These are phyloP conservation scores for Colletotrichum camelliae DNA, from an alignment of 2,329 filamentous ascomycete species.

Conservation along the genomic window DNA sequence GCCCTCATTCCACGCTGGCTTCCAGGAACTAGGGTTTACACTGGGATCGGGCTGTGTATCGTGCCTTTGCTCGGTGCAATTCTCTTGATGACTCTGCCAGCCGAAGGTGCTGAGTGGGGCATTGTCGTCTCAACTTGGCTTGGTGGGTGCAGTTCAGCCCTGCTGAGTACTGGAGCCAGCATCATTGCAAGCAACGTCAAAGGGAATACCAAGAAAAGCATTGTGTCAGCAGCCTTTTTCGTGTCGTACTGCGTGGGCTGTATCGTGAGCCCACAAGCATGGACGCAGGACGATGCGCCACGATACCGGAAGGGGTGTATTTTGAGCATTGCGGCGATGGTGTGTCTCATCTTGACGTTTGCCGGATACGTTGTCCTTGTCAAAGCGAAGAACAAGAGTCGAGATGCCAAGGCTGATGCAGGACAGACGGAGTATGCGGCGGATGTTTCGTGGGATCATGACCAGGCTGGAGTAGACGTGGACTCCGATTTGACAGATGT, in stretches of 20 bases:
- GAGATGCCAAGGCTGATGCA: not conserved
- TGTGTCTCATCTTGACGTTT: conserved; percentile 12
- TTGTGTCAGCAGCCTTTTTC: conserved; percentile 29
- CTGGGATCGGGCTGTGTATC: not conserved
- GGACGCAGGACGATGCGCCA: conserved; percentile 26
- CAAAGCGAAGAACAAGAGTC: not conserved
- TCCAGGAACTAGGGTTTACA: conserved; percentile 29
- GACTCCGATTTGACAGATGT: conserved; percentile 27
- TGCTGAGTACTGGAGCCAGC: conserved; percentile 22
- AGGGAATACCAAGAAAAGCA: conserved; percentile 32
- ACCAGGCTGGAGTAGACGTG: not conserved
- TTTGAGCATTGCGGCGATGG: conserved; percentile 23
- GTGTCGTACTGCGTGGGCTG: conserved; percentile 29
- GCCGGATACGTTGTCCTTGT: not conserved
- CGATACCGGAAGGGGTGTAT: conserved; percentile 25
- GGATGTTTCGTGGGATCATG: not conserved
- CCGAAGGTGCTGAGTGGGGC: conserved; percentile 21
- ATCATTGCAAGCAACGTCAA: conserved; percentile 31
- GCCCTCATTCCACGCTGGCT: conserved; percentile 25
- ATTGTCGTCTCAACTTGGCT: conserved; percentile 29
- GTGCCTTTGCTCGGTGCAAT: conserved; percentile 12
- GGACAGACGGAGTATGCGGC: not conserved
- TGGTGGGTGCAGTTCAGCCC: conserved; percentile 14
- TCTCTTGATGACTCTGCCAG: conserved; percentile 21
- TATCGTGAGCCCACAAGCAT: conserved; percentile 28